A percentile compares a stretch with the other conserved stretches of the same genome.
phyloP scores from a whole-genome alignment of 495 filamentous ascomycete species.

The Parathielavia hyrcaniae region DNA sequence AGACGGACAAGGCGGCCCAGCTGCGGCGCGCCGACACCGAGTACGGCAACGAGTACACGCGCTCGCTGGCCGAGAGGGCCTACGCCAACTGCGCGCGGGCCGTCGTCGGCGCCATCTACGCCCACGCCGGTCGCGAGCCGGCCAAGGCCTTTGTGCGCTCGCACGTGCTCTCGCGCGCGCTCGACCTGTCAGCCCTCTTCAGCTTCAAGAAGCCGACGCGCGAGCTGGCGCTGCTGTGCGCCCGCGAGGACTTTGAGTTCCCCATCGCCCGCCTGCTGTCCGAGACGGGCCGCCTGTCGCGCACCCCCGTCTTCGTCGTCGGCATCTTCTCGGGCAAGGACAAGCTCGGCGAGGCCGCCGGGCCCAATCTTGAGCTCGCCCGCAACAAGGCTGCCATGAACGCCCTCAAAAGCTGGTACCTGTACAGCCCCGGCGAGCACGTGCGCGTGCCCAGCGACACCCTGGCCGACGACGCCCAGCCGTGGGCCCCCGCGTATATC shows the following conservation, averaged over 20 bases:
- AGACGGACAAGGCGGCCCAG: conserved; percentile 9
- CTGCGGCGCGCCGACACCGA: conserved; percentile 13
- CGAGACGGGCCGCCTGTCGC: conserved; percentile 78
- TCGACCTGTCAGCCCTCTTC: conserved; percentile 72
- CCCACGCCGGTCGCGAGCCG: conserved; percentile 64
- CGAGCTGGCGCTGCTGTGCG: conserved; percentile 74
- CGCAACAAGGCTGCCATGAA: conserved; percentile 71
- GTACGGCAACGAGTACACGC: conserved; percentile 32
- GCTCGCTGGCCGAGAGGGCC: conserved; percentile 29
- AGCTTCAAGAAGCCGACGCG: conserved; percentile 73
- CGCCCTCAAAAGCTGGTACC: conserved; percentile 88
- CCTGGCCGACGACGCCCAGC: conserved; percentile 51
- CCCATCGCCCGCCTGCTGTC: conserved; percentile 80
- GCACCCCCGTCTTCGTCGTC: conserved; percentile 87
- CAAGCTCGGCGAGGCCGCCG: conserved; percentile 81
- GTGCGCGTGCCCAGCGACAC: conserved; percentile 74
- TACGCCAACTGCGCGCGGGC: conserved; percentile 68
- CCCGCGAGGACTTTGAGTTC: conserved; percentile 77
- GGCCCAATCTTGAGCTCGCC: conserved; percentile 66
- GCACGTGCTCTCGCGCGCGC: conserved; percentile 73
- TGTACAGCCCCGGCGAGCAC: conserved; percentile 69
- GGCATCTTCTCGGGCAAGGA: conserved; percentile 85
- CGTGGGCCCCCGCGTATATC: conserved; percentile 78
- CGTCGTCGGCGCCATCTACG: conserved; percentile 73
- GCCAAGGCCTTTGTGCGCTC: conserved; percentile 73